A percentile compares a stretch with the other conserved stretches of the same genome.
These are phyloP conservation scores for Metarhizium guizhouense DNA, from an alignment of 2,329 filamentous ascomycete genomes.

Conservation along the genomic window DNA sequence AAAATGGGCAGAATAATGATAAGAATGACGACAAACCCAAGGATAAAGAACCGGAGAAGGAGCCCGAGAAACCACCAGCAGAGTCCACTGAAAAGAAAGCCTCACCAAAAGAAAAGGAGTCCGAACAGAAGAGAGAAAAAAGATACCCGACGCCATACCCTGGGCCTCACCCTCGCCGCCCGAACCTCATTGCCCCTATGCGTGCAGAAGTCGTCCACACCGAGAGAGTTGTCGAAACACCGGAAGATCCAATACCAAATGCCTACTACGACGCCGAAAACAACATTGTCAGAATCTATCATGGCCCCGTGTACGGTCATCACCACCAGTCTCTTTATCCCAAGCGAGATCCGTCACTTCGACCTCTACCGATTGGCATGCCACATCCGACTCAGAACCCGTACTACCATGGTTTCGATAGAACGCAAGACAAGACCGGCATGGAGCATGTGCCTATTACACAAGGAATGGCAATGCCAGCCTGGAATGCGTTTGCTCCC, in stretches of 20 bases:
- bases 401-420: slow-evolving; percentile 30
- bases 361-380: slow-evolving; percentile 30
- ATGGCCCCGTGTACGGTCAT: slow-evolving; percentile 47
- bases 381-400: slow-evolving; percentile 34
- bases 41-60: slow-evolving; percentile 2
- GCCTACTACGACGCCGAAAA: slow-evolving; percentile 47
- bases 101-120: slow-evolving; percentile 1
- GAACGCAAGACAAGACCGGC: slow-evolving; percentile 3
- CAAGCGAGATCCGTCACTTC: slow-evolving; percentile 18
- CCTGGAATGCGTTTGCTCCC: slow-evolving; percentile 14
- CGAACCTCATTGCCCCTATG: slow-evolving; percentile 38
- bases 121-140: slow-evolving; percentile 9
- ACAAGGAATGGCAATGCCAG: slow-evolving; percentile 17
- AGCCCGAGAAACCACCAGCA: not conserved
- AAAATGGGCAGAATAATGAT: slow-evolving; percentile 6
- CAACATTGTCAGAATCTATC: slow-evolving; percentile 47
- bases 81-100: not conserved
- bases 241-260: slow-evolving; percentile 47
- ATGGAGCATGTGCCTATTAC: slow-evolving; percentile 22
- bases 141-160: slow-evolving; percentile 20
- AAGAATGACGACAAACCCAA: slow-evolving; percentile 11
- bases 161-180: slow-evolving; percentile 23
- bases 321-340: slow-evolving; percentile 38
- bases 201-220: slow-evolving; percentile 42
- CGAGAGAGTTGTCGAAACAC: slow-evolving; percentile 45